These are phyloP conservation scores for Picea abies DNA, from an alignment of 83 land plant species.

Conservation along the genomic window DNA sequence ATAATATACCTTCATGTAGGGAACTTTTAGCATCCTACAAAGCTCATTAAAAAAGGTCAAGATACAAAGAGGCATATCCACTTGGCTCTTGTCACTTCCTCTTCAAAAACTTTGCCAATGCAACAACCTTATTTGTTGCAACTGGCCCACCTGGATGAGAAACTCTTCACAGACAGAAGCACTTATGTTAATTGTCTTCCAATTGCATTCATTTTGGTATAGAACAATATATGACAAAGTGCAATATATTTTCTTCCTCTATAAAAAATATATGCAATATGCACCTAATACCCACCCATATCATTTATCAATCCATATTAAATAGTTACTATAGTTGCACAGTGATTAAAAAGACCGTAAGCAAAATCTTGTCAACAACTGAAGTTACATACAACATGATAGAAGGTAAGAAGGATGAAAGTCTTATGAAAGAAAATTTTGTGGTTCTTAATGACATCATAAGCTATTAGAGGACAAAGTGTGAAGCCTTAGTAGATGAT, in stretches of 20 bases:
- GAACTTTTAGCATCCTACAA: too few species aligned
- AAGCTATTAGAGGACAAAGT: too few species aligned
- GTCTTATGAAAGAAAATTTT: background rate
- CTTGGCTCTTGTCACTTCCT: slow-evolving; percentile 5
- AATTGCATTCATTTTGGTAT: too few species aligned
- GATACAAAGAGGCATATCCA: slow-evolving; percentile 73
- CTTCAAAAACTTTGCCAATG: too few species aligned
- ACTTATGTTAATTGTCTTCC: background rate
- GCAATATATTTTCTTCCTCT: background rate
- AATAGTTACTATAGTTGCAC: background rate
- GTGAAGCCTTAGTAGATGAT: too few species aligned
- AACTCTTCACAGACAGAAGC: slow-evolving; percentile 35
- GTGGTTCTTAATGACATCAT: too few species aligned
- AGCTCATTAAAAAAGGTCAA: slow-evolving; percentile 21
- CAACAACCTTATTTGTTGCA: too few species aligned
- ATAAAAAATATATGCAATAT: background rate
- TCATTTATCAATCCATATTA: background rate
- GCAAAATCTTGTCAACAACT: background rate
- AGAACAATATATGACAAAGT: too few species aligned
- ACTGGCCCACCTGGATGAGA: slow-evolving; percentile 52
- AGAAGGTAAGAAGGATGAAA: too few species aligned
- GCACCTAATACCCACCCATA: background rate
- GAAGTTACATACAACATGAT: too few species aligned
- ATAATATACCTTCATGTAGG: slow-evolving; percentile 25
- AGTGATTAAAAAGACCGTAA: background rate